These are phyloP conservation scores for Salix udensis DNA, from an alignment of 345 rosid genomes.

Conservation along the genomic window DNA sequence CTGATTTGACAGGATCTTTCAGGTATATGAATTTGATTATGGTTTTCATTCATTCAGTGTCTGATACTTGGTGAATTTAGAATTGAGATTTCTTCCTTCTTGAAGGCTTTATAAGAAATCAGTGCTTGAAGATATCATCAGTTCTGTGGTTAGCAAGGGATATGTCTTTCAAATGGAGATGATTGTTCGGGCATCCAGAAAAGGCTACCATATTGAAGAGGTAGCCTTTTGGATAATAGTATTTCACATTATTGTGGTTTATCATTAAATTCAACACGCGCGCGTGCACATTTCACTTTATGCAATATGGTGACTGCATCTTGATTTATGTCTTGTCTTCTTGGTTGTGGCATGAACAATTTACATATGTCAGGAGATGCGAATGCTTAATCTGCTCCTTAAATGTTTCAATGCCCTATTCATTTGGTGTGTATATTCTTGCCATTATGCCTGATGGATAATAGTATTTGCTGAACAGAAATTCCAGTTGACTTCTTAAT, in stretches of 20 bases:
- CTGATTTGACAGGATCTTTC: conserved; percentile 93
- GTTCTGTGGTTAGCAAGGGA: conserved; percentile 84
- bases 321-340: not conserved
- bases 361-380: not conserved
- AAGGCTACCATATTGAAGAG: conserved; percentile 91
- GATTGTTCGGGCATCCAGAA: conserved; percentile 94
- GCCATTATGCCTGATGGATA: not conserved
- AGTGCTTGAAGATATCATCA: conserved; percentile 76
- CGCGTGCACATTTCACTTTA: not conserved
- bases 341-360: not conserved
- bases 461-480: not conserved
- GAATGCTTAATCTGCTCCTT: not conserved
- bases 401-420: not conserved
- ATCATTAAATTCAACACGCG: not conserved
- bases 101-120: conserved; percentile 77
- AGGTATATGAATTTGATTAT: conserved; percentile 43
- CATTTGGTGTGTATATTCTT: not conserved
- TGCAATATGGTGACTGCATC: not conserved
- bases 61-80: not conserved
- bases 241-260: conserved; percentile 7
- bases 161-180: conserved; percentile 99
- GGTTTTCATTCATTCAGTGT: not conserved
- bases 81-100: conserved; percentile 12
- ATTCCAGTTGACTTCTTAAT: not conserved
- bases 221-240: conserved; percentile 21